These are phyloP conservation scores for Cystofilobasidium macerans DNA, from an alignment of 768 basidiomycete genomes.

Conservation along the genomic window DNA sequence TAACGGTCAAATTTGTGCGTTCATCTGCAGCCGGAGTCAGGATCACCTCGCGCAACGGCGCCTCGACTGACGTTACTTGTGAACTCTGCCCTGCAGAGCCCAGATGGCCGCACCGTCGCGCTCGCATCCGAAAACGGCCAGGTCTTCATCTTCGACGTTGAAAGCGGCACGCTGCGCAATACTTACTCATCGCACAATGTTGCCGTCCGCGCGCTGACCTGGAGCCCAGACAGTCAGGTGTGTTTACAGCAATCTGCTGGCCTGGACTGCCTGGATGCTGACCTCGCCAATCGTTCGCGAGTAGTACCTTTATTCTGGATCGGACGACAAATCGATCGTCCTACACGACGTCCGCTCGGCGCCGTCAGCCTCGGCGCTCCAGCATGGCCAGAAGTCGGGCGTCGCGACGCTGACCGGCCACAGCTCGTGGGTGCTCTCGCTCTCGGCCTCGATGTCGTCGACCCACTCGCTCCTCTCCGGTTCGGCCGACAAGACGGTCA, in stretches of 20 bases:
- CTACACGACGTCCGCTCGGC: constrained; percentile 69
- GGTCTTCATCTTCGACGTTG: constrained; percentile 72
- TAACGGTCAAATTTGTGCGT: constrained; percentile 43
- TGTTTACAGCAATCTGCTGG: no score
- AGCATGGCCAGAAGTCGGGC: constrained; percentile 46
- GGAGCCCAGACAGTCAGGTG: constrained; percentile 82
- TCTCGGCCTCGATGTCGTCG: constrained; percentile 65
- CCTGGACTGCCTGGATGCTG: no score
- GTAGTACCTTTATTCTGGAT: constrained; percentile 75
- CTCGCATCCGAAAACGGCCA: constrained; percentile 78
- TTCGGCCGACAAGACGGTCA: constrained; percentile 73
- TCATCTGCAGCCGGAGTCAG: no score
- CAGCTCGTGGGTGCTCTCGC: constrained; percentile 78
- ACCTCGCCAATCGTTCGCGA: no score
- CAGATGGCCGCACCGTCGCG: constrained; percentile 71
- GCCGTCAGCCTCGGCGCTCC: not conserved
- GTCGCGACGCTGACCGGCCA: constrained; percentile 81
- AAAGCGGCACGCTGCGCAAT: constrained; percentile 51
- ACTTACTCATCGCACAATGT: constrained; percentile 83
- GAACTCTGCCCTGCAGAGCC: constrained; percentile 49
- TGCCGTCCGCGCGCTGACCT: constrained; percentile 72
- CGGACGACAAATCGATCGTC: constrained; percentile 83
- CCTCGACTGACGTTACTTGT: not conserved
- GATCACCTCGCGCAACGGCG: constrained; percentile 55
- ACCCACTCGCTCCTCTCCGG: constrained; percentile 54